Evolutionary conservation across 768 basidiomycete species (phyloP).

Genomic region (Pleurotus salmoneostramineus): DNA sequence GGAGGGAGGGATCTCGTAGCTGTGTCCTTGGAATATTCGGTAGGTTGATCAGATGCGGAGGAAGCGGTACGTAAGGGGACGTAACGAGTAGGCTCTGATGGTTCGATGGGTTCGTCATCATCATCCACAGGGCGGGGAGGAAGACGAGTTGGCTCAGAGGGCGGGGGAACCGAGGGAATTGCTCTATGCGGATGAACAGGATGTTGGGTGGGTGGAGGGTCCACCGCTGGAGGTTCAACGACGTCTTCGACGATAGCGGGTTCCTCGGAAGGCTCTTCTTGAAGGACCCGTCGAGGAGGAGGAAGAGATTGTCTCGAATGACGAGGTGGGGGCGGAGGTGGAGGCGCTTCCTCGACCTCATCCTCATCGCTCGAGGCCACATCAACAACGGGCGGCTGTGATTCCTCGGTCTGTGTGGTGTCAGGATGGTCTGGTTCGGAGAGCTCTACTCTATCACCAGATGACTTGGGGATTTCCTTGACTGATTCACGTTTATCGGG

Average conservation of each 20-base stretch:
- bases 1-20: neutral
- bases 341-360: neutral
- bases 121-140: neutral
- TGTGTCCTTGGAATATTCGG: neutral
- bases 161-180: conserved; percentile 9
- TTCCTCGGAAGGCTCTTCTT: conserved; percentile 6
- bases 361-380: neutral
- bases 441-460: neutral
- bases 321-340: neutral
- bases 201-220: conserved; percentile 9
- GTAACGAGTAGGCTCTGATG: neutral
- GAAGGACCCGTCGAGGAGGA: conserved; percentile 16
- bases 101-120: neutral
- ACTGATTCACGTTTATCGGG: neutral
- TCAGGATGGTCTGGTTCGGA: neutral
- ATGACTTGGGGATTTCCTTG: neutral
- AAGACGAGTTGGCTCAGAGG: conserved; percentile 3
- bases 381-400: neutral
- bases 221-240: neutral
- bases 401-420: neutral
- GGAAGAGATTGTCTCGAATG: conserved; percentile 14
- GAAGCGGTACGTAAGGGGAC: neutral
- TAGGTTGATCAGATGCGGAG: neutral
- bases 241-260: conserved; percentile 7
- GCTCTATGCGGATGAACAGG: conserved; percentile 10